Evolutionary conservation across 305 asterid species (phyloP), one percentile per base, ranked within the genome.

Genomic region (Fraxinus angustifolia): DNA sequence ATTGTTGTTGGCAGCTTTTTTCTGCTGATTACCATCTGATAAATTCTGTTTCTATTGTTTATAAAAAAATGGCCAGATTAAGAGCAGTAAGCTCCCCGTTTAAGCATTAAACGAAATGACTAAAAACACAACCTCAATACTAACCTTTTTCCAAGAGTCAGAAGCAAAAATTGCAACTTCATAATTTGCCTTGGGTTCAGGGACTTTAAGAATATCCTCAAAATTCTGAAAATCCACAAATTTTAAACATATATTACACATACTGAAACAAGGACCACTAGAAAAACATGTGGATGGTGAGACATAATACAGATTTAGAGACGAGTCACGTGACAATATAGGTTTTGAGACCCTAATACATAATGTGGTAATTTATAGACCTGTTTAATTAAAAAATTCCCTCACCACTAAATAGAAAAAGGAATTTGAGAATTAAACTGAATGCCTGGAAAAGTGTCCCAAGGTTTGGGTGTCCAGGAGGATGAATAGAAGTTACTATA

Each of bases 141-240:
- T 14, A 33, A 93, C 97, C 94, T 90, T 94, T 87, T 88, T 88
- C 97, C 93, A 87, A 36, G 95, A 80, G 84, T 91, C 84, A 5
- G 92, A 88, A 70, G 97, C 94, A 87, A 89, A 80, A 82, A 85
- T 85, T 72, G 98, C 84, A 85, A 96, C 92, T 83, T 96, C 99
- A 78, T 88, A 91, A 35, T 85, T 81, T 68, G 92, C 75, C 88
- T 88, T 94, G 45, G 92, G 90, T 85, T 89, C 91, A 67, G 96
- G 89, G 78, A 90, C 90, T 89, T 88, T 91, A 17, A 71, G 78
- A 80, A 80, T 85, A 42, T 85, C 93, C 85, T 89, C 90, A 89
- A 88, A 85, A 85, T 86, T 91, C 99, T 94, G 88, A 70, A 84
- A 82, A 72, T 14, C 35, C 67, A 72, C 35, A 84, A 14, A 78